Percentiles rank a stretch among this genome's conserved stretches.
phyloP scores from a whole-genome alignment of 176 grass and related monocot species.

The Carex pumila region DNA sequence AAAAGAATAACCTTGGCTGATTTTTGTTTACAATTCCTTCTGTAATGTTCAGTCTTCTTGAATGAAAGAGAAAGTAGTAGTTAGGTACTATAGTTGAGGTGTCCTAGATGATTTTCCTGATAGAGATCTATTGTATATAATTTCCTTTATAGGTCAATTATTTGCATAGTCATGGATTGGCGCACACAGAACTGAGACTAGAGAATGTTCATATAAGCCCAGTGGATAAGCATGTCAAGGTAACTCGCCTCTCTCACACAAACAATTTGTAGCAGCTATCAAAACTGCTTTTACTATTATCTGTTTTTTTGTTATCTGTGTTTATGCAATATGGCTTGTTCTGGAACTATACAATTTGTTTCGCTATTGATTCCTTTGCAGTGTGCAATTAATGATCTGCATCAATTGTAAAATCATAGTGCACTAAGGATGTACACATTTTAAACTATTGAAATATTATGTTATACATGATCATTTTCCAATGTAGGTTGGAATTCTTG shows the following conservation, averaged over 20 bases:
- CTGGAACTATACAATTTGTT: background rate
- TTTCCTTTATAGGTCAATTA: conserved; percentile 66
- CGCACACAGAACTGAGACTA: conserved; percentile 82
- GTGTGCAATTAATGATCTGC: background rate
- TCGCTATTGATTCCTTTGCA: background rate
- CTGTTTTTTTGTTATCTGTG: background rate
- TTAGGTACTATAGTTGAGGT: background rate
- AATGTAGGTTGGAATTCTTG: conserved; percentile 79
- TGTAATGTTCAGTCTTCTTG: background rate
- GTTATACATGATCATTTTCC: conserved; percentile 8
- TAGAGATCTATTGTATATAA: background rate
- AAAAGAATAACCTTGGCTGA: background rate
- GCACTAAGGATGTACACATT: background rate
- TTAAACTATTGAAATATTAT: conserved; percentile 7
- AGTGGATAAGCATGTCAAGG: conserved; percentile 93
- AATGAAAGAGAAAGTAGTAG: background rate
- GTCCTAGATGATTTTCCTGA: background rate
- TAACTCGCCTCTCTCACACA: conserved; percentile 17
- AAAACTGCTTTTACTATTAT: background rate
- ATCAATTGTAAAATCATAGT: background rate
- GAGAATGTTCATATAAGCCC: conserved; percentile 97
- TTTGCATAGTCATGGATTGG: conserved; percentile 90
- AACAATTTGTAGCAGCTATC: background rate
- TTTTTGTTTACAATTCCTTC: background rate
- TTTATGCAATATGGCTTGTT: background rate